Base-by-base conservation (phyloP, 257 asterid genomes). In the Solanum neorickii region DNA sequence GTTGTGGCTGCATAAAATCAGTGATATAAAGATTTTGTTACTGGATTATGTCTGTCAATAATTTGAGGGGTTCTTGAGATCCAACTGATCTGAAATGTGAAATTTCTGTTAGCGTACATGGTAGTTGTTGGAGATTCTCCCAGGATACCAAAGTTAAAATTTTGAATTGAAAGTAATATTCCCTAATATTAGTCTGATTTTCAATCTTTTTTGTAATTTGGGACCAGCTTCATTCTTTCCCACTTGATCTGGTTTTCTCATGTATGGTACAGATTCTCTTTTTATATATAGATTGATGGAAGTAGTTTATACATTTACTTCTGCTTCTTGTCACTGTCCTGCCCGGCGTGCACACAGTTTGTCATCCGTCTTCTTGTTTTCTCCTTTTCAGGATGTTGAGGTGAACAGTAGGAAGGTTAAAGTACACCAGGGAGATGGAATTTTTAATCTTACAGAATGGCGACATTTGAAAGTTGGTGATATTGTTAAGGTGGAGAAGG, bases 401-500 rank as follows among this genome's bases (percentile, higher is more conserved):
- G 90, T 97, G 90, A 97, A 97, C 89, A 90, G 91, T 74, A 88
- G 99, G 86, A 94, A 93, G 87, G 94, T 94, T 23, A 91, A 93
- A 86, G 97, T 97, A 37, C 98, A 95, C 76, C 87, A 82, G 39
- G 96, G 98, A 39, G 90, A 70, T 8, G 99, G 98, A 74, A 88
- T 23, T 35, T 94, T 97, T 47, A 84, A 88, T 73, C 90, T 65
- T 78, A 90, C 94, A 9, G 96, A 94, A 86, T 97, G 99, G 99
- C 91, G 84, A 89, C 88, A 93, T 89, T 92, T 97, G 80, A 93
- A 89, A 93, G 99, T 97, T 16, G 99, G 98, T 11, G 96, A 93
- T 89, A 89, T 97, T 76, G 98, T 97, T 70, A 95, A 90, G 90
- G 99, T 94, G 87, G 92, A 93, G 90, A 95, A 95, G 88, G 97